Evolutionary conservation across 768 basidiomycete species (phyloP).

Genomic region (Mycena floridula): DNA sequence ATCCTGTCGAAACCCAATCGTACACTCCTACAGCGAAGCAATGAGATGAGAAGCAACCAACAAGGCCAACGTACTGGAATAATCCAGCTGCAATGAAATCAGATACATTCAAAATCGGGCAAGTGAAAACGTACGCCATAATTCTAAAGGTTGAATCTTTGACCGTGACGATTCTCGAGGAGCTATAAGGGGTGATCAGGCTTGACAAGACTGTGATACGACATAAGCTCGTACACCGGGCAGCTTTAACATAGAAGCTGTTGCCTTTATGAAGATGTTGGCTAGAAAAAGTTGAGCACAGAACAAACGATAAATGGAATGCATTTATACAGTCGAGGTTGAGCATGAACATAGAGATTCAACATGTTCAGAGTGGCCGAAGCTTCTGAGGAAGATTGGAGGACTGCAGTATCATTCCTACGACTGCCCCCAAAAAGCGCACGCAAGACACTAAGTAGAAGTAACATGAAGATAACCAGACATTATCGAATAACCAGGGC

Average conservation of each 20-base stretch:
- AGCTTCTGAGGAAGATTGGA: constrained; percentile 5
- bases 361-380: constrained; percentile 24
- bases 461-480: not conserved
- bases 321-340: constrained; percentile 19
- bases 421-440: not conserved
- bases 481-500: not conserved
- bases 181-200: not conserved
- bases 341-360: constrained; percentile 26
- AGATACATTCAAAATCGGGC: too few relatives aligned
- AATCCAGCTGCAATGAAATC: too few relatives aligned
- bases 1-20: constrained; percentile 29
- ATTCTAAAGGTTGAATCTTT: constrained; percentile 26
- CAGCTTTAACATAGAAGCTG: constrained; percentile 16
- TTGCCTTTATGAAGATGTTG: constrained; percentile 17
- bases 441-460: not conserved
- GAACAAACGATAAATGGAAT: not conserved
- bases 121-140: too few relatives aligned
- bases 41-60: not conserved
- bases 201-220: not conserved
- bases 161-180: too few relatives aligned
- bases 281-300: not conserved
- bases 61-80: constrained; percentile 29
- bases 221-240: not conserved
- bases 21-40: constrained; percentile 28
- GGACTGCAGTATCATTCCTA: not conserved